A percentile compares a stretch with the other conserved stretches of the same genome.
phyloP scores from a whole-genome alignment of 805 yeast genomes.

The Dipodascopsis tothii region DNA sequence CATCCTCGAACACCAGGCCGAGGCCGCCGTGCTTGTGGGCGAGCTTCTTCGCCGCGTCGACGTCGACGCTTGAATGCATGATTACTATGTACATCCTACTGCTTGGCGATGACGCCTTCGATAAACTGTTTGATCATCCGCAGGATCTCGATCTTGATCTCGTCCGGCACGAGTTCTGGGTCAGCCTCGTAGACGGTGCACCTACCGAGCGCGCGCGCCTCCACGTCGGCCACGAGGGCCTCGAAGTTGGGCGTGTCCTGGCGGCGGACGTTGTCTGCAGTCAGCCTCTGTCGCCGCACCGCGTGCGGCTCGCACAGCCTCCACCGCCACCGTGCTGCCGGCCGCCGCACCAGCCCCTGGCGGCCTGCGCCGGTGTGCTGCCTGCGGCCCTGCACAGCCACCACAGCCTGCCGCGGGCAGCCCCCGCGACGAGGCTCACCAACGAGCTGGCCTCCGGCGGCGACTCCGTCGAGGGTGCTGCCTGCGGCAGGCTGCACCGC shows the following conservation, averaged over 20 bases:
- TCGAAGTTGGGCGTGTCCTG: slow-evolving; percentile 46
- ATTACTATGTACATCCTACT: neutral
- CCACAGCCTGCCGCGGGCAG: no score
- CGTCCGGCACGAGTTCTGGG: slow-evolving; percentile 53
- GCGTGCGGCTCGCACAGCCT: neutral
- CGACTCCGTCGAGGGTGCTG: no score
- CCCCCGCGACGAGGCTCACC: no score
- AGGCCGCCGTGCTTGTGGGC: neutral
- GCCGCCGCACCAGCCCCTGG: no score
- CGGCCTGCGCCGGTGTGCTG: no score
- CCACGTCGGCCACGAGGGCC: slow-evolving; percentile 44
- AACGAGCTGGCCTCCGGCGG: no score
- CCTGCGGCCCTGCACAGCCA: no score
- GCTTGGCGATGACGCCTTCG: slow-evolving; percentile 12
- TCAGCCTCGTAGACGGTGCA: no score
- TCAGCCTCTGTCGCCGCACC: neutral
- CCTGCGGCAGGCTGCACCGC: no score
- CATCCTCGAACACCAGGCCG: neutral
- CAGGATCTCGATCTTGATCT: slow-evolving; percentile 53
- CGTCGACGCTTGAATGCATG: neutral
- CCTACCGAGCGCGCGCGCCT: slow-evolving; percentile 58
- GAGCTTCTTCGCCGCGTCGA: neutral
- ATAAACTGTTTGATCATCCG: slow-evolving; percentile 41
- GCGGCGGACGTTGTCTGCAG: slow-evolving; percentile 34
- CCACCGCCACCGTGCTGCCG: no score